Conservation (phyloP, 805 yeast genomes). For the Suhomyces sp. region DNA sequence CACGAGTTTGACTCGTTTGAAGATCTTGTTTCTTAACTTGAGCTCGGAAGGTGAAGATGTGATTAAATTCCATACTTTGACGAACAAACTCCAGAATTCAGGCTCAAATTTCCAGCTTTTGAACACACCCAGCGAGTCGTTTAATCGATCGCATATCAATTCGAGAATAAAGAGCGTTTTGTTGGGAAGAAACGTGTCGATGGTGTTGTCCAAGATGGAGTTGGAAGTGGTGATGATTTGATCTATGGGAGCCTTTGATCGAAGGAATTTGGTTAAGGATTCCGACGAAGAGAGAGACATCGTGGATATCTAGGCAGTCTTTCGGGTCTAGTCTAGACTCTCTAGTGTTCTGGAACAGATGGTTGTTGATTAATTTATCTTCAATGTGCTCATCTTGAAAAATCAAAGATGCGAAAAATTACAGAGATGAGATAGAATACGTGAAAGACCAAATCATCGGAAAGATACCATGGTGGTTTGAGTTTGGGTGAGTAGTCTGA, state of each 20-base stretch:
- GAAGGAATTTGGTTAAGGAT: slow-evolving; percentile 53
- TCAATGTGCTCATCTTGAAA: no score
- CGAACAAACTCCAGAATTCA: slow-evolving; percentile 52
- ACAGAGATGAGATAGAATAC: no score
- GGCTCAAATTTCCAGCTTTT: slow-evolving; percentile 42
- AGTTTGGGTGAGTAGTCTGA: no score
- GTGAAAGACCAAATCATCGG: no score
- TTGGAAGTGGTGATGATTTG: slow-evolving; percentile 40
- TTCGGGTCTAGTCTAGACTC: no score
- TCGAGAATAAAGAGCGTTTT: slow-evolving; percentile 55
- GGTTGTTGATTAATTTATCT: no score
- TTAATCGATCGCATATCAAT: slow-evolving; percentile 58
- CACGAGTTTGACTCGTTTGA: slow-evolving; percentile 34
- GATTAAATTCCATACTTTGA: slow-evolving; percentile 34
- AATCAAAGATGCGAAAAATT: no score
- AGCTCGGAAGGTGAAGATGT: neutral
- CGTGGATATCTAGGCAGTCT: no score
- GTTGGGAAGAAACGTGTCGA: slow-evolving; percentile 53
- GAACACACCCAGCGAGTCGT: slow-evolving; percentile 47
- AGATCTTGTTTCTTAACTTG: slow-evolving; percentile 33
- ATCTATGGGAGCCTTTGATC: slow-evolving; percentile 50
- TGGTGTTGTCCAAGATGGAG: slow-evolving; percentile 30
- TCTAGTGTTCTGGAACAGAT: no score
- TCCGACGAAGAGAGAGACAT: slow-evolving; percentile 31
- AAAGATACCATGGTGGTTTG: no score